A percentile compares a stretch with the other conserved stretches of the same genome.
Conservation (phyloP, 495 filamentous ascomycete genomes). For the Aspergillus bridgeri region DNA sequence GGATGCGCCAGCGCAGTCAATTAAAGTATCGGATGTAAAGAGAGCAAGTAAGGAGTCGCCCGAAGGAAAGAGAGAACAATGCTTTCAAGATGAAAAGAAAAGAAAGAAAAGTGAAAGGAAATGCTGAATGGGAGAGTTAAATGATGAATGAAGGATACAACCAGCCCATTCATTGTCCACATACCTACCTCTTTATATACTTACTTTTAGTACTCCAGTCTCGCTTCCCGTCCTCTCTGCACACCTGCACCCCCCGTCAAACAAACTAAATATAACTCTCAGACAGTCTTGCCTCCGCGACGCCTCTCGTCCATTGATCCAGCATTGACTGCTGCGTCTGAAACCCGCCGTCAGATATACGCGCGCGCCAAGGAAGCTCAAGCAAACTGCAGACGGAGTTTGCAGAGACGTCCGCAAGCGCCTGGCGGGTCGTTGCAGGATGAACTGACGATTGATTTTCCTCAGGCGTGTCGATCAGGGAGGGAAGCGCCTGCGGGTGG, state of each 20-base stretch:
- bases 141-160: background rate
- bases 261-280: no score
- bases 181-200: no score
- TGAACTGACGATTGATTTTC: background rate
- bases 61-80: background rate
- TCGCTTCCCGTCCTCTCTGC: no score
- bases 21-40: conserved; percentile 12
- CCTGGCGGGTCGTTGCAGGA: background rate
- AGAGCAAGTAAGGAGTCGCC: conserved; percentile 18
- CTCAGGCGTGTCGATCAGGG: no score
- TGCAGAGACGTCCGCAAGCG: background rate
- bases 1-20: conserved; percentile 14
- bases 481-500: no score
- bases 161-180: no score
- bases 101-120: conserved; percentile 13
- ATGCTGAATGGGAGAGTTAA: background rate
- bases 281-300: no score
- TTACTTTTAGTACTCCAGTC: no score
- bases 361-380: background rate
- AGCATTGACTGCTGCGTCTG: background rate
- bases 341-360: background rate
- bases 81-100: background rate
- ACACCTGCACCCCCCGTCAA: no score
- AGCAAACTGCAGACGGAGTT: background rate
- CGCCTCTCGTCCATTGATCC: background rate